Evolutionary conservation across 139 green algal genomes (phyloP), one percentile per base, ranked within the genome.

Genomic region (Spirogloea muscicola): DNA sequence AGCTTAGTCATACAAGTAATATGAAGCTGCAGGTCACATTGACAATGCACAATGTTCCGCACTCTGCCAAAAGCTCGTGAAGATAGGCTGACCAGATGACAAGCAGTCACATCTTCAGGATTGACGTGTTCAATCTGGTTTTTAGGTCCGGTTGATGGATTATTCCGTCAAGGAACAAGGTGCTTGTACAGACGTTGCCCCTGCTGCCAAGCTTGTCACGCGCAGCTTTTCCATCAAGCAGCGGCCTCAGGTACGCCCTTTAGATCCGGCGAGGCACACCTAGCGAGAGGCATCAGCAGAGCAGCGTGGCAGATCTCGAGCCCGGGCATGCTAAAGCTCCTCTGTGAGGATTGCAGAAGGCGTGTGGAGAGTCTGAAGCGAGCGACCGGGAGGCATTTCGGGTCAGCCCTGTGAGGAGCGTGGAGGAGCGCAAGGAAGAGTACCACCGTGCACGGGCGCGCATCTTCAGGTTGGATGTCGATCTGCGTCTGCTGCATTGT

Each of bases 341-440:
- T 62, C 31, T 62, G 52, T 6, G 18, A 43, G 6, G 6, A 21
- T 5, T 33, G 40, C 37, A 62, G 7, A 6, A 31, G 29, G 34
- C 27, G 46, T 29, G 59, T 7, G 43, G 33, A 33, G n/a, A 40
- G 5, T 57, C n/a, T n/a, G n/a, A n/a, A n/a, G n/a, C n/a, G n/a
- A n/a, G n/a, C n/a, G n/a, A n/a, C n/a, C n/a, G n/a, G n/a, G n/a
- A n/a, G n/a, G n/a, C n/a, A n/a, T n/a, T n/a, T n/a, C n/a, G n/a
- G n/a, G n/a, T 58, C 4, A 68, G 49, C 43, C 68, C 60, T 3
- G 18, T 55, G 5, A 77, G 49, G 44, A 79, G 48, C 6, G 66
- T 81, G 63, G 72, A 81, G 68, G 72, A 81, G 25, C 13, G 72
- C 25, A 81, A 77, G 72, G 72, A 81, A 38, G 72, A 81, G 40